Conservation (phyloP, 257 asterid species). For the Paraleonurus japonicus region DNA sequence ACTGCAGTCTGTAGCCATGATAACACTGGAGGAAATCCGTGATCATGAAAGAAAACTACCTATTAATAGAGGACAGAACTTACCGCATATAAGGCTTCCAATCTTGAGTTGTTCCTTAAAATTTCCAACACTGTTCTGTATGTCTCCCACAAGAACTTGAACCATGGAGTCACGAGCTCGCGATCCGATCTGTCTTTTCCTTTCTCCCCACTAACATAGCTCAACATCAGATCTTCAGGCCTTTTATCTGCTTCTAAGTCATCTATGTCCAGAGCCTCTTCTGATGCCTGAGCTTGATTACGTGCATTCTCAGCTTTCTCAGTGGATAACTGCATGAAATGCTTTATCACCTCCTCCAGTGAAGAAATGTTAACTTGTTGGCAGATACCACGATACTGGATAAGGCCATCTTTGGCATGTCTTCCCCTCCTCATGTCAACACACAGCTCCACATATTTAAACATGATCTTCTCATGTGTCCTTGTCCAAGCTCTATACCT, state of each 20-base stretch:
- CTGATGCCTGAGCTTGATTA: constrained; percentile 76
- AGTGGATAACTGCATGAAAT: constrained; percentile 92
- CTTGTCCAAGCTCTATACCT: constrained; percentile 95
- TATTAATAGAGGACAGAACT: neutral
- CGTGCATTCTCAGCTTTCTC: constrained; percentile 92
- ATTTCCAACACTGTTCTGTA: constrained; percentile 27
- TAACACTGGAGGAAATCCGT: neutral
- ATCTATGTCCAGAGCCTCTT: constrained; percentile 53
- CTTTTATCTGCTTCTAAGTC: constrained; percentile 92
- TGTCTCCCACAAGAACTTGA: constrained; percentile 33
- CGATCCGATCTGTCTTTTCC: constrained; percentile 95
- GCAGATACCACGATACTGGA: constrained; percentile 89
- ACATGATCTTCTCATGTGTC: constrained; percentile 83
- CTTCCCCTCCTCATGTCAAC: constrained; percentile 97
- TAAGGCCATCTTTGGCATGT: constrained; percentile 94
- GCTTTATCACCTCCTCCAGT: constrained; percentile 90
- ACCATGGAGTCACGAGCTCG: constrained; percentile 50
- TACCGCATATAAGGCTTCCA: constrained; percentile 31
- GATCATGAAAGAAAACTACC: neutral
- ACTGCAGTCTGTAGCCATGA: neutral
- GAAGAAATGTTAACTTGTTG: constrained; percentile 90
- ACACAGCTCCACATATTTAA: constrained; percentile 87
- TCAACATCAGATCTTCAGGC: constrained; percentile 95
- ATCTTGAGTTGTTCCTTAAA: constrained; percentile 24
- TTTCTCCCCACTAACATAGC: constrained; percentile 96